Conservation (phyloP, 163 green algal species). For the Scenedesmus sp. region DNA sequence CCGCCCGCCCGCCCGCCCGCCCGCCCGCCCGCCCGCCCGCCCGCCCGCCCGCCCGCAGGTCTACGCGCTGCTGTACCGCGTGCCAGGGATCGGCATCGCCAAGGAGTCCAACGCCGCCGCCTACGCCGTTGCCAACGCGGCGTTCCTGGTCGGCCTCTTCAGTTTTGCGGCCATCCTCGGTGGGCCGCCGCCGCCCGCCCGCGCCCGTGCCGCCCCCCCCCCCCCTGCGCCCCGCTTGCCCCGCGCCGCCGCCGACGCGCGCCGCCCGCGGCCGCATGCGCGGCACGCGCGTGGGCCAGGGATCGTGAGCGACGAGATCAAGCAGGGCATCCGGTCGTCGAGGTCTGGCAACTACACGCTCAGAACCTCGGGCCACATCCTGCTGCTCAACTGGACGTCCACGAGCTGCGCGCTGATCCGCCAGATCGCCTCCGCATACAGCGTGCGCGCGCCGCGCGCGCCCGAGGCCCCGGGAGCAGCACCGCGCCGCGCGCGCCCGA, state of each 20-base stretch:
- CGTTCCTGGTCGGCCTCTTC: too few relatives aligned
- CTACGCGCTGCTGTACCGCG: slow-evolving; percentile 38
- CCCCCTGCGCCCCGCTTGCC: too few relatives aligned
- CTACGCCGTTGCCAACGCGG: slow-evolving; percentile 17
- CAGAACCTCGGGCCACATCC: slow-evolving; percentile 24
- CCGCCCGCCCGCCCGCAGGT: neutral
- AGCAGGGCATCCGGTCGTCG: slow-evolving; percentile 37
- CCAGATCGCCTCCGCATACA: slow-evolving; percentile 34
- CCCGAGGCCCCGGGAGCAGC: too few relatives aligned
- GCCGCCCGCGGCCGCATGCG: too few relatives aligned
- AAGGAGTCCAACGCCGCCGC: slow-evolving; percentile 27
- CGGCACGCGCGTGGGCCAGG: too few relatives aligned
- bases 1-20: too few relatives aligned
- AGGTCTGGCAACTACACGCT: slow-evolving; percentile 44
- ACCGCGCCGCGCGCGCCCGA: too few relatives aligned
- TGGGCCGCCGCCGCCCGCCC: too few relatives aligned
- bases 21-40: too few relatives aligned
- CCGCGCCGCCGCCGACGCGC: too few relatives aligned
- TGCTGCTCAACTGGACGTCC: slow-evolving; percentile 44
- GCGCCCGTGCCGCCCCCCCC: too few relatives aligned
- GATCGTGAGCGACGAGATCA: slow-evolving; percentile 48
- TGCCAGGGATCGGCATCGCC: slow-evolving; percentile 34
- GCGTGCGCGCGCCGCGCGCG: neutral
- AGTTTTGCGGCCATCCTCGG: too few relatives aligned
- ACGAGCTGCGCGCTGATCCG: slow-evolving; percentile 21